Evolutionary conservation across 768 basidiomycete species (phyloP), one percentile per base, ranked within the genome.

Genomic region (Trametes sanguinea): DNA sequence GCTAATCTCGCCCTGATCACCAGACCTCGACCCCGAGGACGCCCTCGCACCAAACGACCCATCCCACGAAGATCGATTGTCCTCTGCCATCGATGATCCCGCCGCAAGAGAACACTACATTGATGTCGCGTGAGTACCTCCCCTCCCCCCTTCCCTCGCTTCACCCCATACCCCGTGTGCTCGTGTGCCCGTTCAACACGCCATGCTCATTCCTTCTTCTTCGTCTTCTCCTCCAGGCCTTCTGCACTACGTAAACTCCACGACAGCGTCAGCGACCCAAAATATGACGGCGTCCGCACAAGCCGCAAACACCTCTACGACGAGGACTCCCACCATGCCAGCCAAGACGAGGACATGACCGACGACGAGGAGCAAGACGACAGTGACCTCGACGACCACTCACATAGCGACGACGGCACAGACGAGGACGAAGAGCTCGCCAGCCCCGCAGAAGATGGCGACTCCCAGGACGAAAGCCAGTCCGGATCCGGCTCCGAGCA

Each of bases 21-120:
- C 68, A 90, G 90, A 92, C 69, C 80, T 85, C 69, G 91, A 94
- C 73, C 88, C 87, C 10, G 93, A 94, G 72, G 85, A 88, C 65
- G 70, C 81, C 11, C 78, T 80, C 59, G 72, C 79, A 62, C 83
- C 78, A 35, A 71, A 74, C 17, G 79, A 83, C 66, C 72, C 74
- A 14, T 73, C 76, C 50, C 51, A 44, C 50, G 56, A 57, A 50
- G 78, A 82, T 63, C 75, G 73, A 40, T 72, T 68, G 53, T 33
- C 53, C 42, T 78, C 75, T 6, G 35, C 35, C 10, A 68, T 65
- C 40, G 74, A 71, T 54, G 62, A 65, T 33, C 68, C 77, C 17
- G 73, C 75, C 13, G 80, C 76, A 0, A 80, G 88, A 67, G 87
- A 88, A 67, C 94, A 96, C 74, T 97, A 96, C 73, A 70, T 93